Base-by-base conservation (phyloP, 352 stramenopile genomes). In the Phytopythium kandeliae region DNA sequence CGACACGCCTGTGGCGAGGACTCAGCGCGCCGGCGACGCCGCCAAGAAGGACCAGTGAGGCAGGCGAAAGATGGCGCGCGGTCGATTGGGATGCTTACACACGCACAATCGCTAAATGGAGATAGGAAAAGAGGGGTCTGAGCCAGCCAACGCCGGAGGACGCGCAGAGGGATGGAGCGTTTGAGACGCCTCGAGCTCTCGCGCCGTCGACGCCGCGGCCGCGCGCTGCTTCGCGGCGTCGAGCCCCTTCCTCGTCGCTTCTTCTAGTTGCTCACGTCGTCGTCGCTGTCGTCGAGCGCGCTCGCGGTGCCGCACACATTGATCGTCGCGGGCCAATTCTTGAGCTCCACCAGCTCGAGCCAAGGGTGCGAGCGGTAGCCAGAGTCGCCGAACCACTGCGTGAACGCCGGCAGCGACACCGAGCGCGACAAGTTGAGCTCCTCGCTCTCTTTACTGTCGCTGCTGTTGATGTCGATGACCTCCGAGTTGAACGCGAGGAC, bases 271-370 rank as follows among this genome's bases (percentile, higher is more conserved):
- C 28, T 42, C 26, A 21, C 21, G n/a, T 46, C 59, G 36, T 66
- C 54, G 25, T 38, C 58, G 30, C n/a, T 46, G 16, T 69, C 66
- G 42, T 66, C 61, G 1, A 65, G 63, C 30, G 71, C 61, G 16
- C 63, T 65, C 17, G 71, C 72, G 24, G 62, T 74, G 41, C 74
- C 69, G 36, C 74, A 81, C 10, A 90, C 71, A 53, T 90, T 81
- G 54, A 91, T 82, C 21, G 67, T 77, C 28, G 67, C 72, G 0
- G 82, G 85, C 85, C 85, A 95, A 51, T 92, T 78, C 51, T 79
- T 55, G 1, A 95, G 64, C 46, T 90, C 78, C 0, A 69, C 71
- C 3, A 95, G 73, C 56, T 92, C 79, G 8, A 95, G 66, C 85
- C 85, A 95, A 44, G 80, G 69, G 52, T 89, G 64, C 13, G 68